Percentiles rank a stretch among this genome's conserved stretches.
These are phyloP conservation scores for Nemania abortiva DNA, from an alignment of 2,329 filamentous ascomycete species.

Conservation along the genomic window DNA sequence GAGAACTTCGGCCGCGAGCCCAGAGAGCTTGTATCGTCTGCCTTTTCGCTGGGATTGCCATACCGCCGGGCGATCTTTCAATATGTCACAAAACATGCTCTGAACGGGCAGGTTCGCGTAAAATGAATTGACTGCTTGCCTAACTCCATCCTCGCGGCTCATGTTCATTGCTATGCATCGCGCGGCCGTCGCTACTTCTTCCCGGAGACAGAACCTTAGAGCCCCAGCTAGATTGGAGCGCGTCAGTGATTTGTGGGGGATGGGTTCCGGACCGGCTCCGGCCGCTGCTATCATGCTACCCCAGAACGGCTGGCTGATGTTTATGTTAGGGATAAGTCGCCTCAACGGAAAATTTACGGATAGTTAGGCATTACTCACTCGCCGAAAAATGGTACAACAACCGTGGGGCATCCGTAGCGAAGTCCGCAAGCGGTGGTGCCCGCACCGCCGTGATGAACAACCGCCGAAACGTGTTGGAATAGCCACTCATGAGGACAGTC, in stretches of 20 bases:
- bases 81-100: background rate
- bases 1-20: background rate
- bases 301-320: slow-evolving; percentile 75
- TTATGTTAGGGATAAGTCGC: background rate
- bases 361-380: slow-evolving; percentile 55
- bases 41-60: slow-evolving; percentile 6
- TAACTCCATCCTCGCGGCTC: slow-evolving; percentile 74
- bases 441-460: slow-evolving; percentile 82
- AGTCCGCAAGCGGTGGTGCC: slow-evolving; percentile 81
- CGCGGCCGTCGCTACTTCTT: slow-evolving; percentile 69
- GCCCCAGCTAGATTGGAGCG: slow-evolving; percentile 75
- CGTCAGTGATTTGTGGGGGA: slow-evolving; percentile 76
- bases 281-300: slow-evolving; percentile 74
- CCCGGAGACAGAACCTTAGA: slow-evolving; percentile 74
- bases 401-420: slow-evolving; percentile 77
- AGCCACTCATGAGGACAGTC: slow-evolving; percentile 84
- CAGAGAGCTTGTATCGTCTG: background rate
- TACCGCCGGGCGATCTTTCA: background rate
- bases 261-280: slow-evolving; percentile 73
- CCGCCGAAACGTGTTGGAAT: slow-evolving; percentile 74
- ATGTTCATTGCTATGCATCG: slow-evolving; percentile 57
- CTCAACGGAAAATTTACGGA: background rate
- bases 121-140: slow-evolving; percentile 76
- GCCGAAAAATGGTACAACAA: slow-evolving; percentile 84
- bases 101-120: slow-evolving; percentile 59